Conservation (phyloP, 202 grass and related monocot species). For the Zoysia matrella region DNA sequence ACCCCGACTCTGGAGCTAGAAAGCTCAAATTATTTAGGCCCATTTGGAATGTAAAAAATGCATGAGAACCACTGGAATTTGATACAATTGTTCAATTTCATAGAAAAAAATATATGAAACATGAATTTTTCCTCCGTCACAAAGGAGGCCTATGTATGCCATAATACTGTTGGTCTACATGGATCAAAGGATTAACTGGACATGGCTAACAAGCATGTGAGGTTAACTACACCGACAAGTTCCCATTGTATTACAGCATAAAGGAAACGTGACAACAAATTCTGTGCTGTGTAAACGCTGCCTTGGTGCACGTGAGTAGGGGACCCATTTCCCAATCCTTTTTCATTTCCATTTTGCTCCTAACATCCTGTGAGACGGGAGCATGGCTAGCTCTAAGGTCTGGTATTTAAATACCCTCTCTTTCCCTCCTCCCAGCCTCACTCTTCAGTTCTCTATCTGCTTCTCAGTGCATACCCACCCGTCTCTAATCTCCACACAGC, state of each 20-base stretch:
- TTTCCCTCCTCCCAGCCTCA: slow-evolving; percentile 58
- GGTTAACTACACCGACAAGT: slow-evolving; percentile 26
- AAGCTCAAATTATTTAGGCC: too few species aligned
- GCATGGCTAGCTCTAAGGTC: slow-evolving; percentile 26
- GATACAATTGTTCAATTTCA: too few species aligned
- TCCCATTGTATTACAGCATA: slow-evolving; percentile 18
- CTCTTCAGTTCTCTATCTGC: slow-evolving; percentile 26
- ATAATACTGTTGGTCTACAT: neutral
- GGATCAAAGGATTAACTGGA: neutral
- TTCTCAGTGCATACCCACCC: slow-evolving; percentile 41
- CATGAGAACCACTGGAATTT: too few species aligned
- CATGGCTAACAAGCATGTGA: neutral
- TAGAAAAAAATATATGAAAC: too few species aligned
- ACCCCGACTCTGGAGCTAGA: too few species aligned
- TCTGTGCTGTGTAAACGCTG: slow-evolving; percentile 29
- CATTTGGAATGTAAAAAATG: too few species aligned
- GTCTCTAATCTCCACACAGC: slow-evolving; percentile 53
- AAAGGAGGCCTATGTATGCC: neutral
- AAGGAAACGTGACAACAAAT: slow-evolving; percentile 38
- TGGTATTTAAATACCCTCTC: slow-evolving; percentile 71
- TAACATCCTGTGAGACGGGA: slow-evolving; percentile 42
- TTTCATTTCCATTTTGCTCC: slow-evolving; percentile 47
- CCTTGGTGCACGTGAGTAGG: slow-evolving; percentile 48
- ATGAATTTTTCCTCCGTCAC: too few species aligned
- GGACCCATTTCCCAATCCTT: slow-evolving; percentile 40